Conservation (phyloP, 495 filamentous ascomycete genomes). For the Aspergillus steynii region DNA sequence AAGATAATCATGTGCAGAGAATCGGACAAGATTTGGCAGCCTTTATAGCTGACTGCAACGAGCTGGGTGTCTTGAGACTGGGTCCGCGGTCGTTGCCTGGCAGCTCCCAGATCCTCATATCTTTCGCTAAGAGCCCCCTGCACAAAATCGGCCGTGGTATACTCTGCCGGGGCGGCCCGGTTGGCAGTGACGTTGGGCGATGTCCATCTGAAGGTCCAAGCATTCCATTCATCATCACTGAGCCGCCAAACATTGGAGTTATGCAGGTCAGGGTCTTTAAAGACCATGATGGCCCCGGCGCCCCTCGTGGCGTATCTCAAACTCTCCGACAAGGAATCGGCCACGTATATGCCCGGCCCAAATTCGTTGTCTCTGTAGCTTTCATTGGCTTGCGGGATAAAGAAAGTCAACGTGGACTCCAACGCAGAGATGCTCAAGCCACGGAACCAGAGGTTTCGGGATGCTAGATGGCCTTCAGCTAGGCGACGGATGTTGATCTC, state of each 20-base stretch:
- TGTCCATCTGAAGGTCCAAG: not conserved
- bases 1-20: not conserved
- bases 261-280: not conserved
- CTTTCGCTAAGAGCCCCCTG: not conserved
- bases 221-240: too few species aligned
- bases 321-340: not conserved
- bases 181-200: not conserved
- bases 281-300: not conserved
- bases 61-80: not conserved
- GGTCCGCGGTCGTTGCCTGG: too few species aligned
- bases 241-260: not conserved
- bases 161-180: not conserved
- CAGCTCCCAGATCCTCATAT: too few species aligned
- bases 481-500: too few species aligned
- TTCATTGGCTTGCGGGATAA: not conserved
- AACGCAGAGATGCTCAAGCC: not conserved
- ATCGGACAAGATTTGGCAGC: not conserved
- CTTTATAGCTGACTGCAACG: not conserved
- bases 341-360: not conserved
- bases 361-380: not conserved
- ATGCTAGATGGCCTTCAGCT: too few species aligned
- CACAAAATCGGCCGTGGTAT: not conserved
- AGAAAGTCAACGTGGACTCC: not conserved
- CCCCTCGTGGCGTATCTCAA: not conserved
- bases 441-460: not conserved